Base-by-base conservation (phyloP, 305 asterid genomes). In the Ilex paraguariensis region DNA sequence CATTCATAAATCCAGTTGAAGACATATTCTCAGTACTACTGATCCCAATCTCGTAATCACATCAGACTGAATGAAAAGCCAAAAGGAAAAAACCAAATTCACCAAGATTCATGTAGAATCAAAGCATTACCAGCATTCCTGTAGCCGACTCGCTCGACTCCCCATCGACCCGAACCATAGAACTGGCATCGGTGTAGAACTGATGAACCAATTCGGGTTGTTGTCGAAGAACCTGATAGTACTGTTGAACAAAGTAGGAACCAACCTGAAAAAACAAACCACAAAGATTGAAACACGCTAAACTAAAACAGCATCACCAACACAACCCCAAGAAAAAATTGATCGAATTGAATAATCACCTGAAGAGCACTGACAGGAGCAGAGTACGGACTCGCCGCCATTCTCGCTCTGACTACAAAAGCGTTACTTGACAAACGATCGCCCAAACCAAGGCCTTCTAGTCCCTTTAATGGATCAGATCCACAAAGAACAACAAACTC, bases 231-330 rank as follows among this genome's bases (percentile, higher is more conserved):
- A 87, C 78, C 67, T 80, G 85, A 61, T 93, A 93, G 52, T 90
- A 93, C 61, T 87, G 96, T 73, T 81, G 83, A 61, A 87, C 96
- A 80, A 93, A 90, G 70, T 81, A 86, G 13, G 97, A 80, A 54
- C 97, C 98, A 39, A 93, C 93, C 97, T 89, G 4, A 40, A 5
- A 17, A 9, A 60, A 15, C 9, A 6, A 28, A 16, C 13, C 14
- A 13, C 0, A 2, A 6, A 52, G 31, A 13, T 10, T 7, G 7
- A 21, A 21, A 21, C 28, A 21, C 28, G 1, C 28, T 1, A 21
- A 21, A 45, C 6, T 15, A 46, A 42, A 0, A 13, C 49, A 59
- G 10, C 0, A 60, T 21, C 28, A 21, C 28, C 28, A 21, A 21
- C 28, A 21, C 2, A 21, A 21, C 28, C 28, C 3, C 21, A 48